Percentiles rank a stretch among this genome's conserved stretches.
These are phyloP conservation scores for Angophora floribunda DNA, from an alignment of 345 rosid genomes.

Conservation along the genomic window DNA sequence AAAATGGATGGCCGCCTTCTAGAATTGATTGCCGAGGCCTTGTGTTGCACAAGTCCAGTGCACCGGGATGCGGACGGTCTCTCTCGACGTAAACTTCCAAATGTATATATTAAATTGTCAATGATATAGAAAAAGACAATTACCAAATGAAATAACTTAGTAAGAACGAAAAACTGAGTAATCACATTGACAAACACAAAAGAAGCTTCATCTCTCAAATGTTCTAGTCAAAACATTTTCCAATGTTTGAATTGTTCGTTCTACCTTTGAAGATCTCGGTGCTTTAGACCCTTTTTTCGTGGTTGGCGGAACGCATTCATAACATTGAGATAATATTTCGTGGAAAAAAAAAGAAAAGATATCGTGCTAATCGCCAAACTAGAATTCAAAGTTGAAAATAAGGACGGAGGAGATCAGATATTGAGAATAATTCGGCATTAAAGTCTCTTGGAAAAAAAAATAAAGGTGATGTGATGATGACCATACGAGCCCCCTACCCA, in stretches of 20 bases:
- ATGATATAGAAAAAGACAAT: neutral
- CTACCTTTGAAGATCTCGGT: neutral
- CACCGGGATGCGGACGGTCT: neutral
- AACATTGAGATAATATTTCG: neutral
- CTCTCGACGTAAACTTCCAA: neutral
- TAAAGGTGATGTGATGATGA: neutral
- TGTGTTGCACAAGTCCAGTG: neutral
- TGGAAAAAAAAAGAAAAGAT: no score
- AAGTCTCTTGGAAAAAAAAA: neutral
- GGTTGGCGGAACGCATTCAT: neutral
- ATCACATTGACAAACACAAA: neutral
- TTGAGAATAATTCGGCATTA: neutral
- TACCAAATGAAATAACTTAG: neutral
- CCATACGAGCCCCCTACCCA: neutral
- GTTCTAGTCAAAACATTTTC: neutral
- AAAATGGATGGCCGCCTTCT: neutral
- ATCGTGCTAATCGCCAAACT: neutral
- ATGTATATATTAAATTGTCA: no score
- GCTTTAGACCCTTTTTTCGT: neutral
- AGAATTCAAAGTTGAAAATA: neutral
- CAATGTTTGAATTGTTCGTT: neutral
- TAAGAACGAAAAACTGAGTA: neutral
- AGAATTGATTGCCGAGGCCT: neutral
- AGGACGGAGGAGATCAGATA: neutral
- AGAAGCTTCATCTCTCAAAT: neutral